Conservation (phyloP, 768 basidiomycete genomes). For the Pisolithus orientalis region DNA sequence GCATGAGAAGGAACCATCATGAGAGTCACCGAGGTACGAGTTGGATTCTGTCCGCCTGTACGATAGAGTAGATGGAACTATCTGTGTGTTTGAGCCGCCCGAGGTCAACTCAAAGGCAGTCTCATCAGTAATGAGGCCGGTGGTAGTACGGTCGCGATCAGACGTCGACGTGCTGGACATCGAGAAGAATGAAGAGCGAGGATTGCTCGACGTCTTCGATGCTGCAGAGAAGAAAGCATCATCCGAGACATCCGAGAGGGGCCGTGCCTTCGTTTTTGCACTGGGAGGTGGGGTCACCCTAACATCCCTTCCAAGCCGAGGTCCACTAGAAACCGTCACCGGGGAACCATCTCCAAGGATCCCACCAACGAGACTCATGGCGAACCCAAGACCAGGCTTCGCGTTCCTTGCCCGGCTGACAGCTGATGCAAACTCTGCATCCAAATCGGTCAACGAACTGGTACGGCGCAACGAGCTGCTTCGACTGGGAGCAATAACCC, state of each 20-base stretch:
- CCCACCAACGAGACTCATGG: constrained; percentile 37
- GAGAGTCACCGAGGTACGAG: constrained; percentile 53
- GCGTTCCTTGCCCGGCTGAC: constrained; percentile 36
- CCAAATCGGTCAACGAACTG: constrained; percentile 76
- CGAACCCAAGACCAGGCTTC: constrained; percentile 38
- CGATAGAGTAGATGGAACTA: constrained; percentile 46
- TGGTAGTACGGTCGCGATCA: constrained; percentile 21
- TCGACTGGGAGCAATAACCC: constrained; percentile 65
- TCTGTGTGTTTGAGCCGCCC: constrained; percentile 36
- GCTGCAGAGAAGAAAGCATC: constrained; percentile 44
- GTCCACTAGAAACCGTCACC: constrained; percentile 68
- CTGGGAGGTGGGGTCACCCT: constrained; percentile 43
- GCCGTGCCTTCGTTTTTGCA: constrained; percentile 23
- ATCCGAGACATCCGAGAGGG: constrained; percentile 32
- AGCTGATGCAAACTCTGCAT: constrained; percentile 46
- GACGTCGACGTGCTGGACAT: constrained; percentile 26
- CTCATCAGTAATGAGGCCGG: constrained; percentile 33
- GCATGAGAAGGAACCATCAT: constrained; percentile 32
- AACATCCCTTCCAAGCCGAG: constrained; percentile 37
- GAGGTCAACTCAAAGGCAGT: constrained; percentile 33
- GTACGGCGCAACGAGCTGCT: constrained; percentile 55
- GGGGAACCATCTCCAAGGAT: constrained; percentile 51
- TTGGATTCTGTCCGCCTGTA: constrained; percentile 47
- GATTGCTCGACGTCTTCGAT: constrained; percentile 27
- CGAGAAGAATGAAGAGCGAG: constrained; percentile 33